These are phyloP conservation scores for Fusarium cicatricum DNA, from an alignment of 2,329 filamentous ascomycete genomes.

Conservation along the genomic window DNA sequence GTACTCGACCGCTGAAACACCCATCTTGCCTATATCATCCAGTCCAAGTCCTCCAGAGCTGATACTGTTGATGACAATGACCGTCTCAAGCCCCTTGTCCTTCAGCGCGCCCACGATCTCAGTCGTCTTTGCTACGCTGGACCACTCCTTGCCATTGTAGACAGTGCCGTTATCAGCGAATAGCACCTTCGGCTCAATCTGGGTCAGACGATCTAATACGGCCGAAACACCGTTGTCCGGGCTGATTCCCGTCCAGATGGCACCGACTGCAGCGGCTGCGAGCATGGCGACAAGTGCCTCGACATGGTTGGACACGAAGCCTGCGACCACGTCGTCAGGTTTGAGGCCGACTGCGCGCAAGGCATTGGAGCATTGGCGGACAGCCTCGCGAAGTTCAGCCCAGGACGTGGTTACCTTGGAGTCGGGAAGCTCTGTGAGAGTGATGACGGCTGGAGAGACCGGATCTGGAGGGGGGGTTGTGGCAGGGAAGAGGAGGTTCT, in stretches of 20 bases:
- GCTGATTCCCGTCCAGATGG: conserved; percentile 91
- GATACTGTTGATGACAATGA: conserved; percentile 79
- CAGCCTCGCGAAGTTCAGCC: conserved; percentile 80
- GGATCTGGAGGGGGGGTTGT: conserved; percentile 54
- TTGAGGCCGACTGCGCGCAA: conserved; percentile 72
- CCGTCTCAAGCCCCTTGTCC: conserved; percentile 67
- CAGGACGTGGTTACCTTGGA: conserved; percentile 70
- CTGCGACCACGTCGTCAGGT: conserved; percentile 66
- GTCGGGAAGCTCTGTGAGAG: conserved; percentile 76
- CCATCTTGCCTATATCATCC: conserved; percentile 50
- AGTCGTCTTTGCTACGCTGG: conserved; percentile 79
- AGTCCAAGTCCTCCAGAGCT: conserved; percentile 52
- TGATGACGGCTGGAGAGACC: conserved; percentile 75
- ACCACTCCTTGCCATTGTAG: conserved; percentile 91
- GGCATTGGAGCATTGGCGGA: conserved; percentile 75
- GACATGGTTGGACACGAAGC: conserved; percentile 88
- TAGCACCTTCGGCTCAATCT: conserved; percentile 83
- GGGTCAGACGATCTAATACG: conserved; percentile 84
- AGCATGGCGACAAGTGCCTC: conserved; percentile 91
- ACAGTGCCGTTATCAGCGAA: conserved; percentile 89
- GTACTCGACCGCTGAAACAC: conserved; percentile 55
- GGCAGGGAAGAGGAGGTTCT: conserved; percentile 88
- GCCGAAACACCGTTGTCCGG: conserved; percentile 93
- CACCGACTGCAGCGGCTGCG: conserved; percentile 81
- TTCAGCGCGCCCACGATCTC: conserved; percentile 75